phyloP scores from a whole-genome alignment of 257 asterid genomes.

The Misopates orontium region DNA sequence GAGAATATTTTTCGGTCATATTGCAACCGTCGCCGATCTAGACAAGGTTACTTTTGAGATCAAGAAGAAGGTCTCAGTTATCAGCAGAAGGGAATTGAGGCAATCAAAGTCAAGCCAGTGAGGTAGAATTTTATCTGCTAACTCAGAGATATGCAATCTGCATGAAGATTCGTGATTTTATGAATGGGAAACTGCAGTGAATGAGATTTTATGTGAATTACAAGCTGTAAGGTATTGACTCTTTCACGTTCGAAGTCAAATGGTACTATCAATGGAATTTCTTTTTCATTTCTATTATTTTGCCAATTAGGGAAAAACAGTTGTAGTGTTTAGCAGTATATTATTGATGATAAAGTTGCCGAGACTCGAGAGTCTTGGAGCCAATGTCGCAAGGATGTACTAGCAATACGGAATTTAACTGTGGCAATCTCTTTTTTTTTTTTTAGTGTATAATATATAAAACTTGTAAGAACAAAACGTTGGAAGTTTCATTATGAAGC shows the following conservation, averaged over 20 bases:
- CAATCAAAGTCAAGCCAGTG: slow-evolving; percentile 33
- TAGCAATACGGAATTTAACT: too few species aligned
- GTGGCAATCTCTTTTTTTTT: too few species aligned
- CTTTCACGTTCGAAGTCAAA: background rate
- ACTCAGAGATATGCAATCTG: background rate
- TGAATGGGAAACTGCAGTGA: background rate
- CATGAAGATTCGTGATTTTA: background rate
- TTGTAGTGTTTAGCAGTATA: too few species aligned
- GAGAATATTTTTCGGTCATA: slow-evolving; percentile 75
- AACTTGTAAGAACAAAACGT: too few species aligned
- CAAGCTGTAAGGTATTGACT: background rate
- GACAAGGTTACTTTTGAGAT: slow-evolving; percentile 79
- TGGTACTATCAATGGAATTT: too few species aligned
- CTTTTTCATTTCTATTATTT: too few species aligned
- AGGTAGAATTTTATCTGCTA: background rate
- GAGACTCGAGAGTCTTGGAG: too few species aligned
- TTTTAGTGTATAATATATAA: too few species aligned
- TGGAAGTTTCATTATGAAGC: too few species aligned
- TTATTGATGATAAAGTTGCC: too few species aligned
- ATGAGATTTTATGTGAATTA: background rate
- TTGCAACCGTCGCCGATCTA: slow-evolving; percentile 72
- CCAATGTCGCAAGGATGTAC: too few species aligned
- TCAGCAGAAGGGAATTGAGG: slow-evolving; percentile 54
- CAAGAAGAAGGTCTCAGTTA: slow-evolving; percentile 69
- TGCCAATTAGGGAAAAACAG: too few species aligned